These are phyloP conservation scores for Primulina tabacum DNA, from an alignment of 257 asterid genomes.

Conservation along the genomic window DNA sequence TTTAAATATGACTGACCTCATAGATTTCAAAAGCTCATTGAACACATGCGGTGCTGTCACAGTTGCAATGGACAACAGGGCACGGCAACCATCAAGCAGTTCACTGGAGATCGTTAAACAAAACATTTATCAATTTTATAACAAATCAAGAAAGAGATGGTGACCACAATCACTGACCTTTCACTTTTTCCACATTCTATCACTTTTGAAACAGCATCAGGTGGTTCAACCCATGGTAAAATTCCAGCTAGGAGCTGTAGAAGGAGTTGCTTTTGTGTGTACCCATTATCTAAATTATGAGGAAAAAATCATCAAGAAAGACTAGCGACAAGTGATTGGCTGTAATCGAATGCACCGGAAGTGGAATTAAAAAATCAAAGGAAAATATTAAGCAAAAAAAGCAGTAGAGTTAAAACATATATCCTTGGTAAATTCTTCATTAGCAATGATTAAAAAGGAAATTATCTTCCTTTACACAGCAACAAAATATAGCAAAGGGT, in stretches of 20 bases:
- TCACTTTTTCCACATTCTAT: constrained; percentile 86
- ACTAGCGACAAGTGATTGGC: constrained; percentile 9
- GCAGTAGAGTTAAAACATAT: constrained; percentile 13
- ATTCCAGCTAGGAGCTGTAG: constrained; percentile 75
- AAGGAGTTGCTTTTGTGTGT: constrained; percentile 76
- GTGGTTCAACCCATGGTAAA: constrained; percentile 91
- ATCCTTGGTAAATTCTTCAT: not conserved
- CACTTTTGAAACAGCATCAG: constrained; percentile 65
- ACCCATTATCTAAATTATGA: constrained; percentile 57
- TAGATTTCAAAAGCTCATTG: constrained; percentile 73
- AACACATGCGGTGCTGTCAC: constrained; percentile 71
- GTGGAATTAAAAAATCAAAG: constrained; percentile 2
- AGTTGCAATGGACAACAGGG: constrained; percentile 74
- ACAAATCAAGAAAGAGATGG: constrained; percentile 18
- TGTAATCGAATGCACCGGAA: constrained; percentile 15
- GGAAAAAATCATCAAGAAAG: constrained; percentile 23
- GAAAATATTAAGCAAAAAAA: not conserved
- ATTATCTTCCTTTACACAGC: constrained; percentile 7
- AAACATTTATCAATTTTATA: constrained; percentile 29
- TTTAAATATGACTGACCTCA: constrained; percentile 49
- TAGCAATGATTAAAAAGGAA: not conserved
- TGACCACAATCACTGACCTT: constrained; percentile 44
- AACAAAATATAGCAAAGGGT: constrained; percentile 4
- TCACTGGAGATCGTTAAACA: constrained; percentile 56
- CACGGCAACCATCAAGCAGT: constrained; percentile 95